Evolutionary conservation across 192 early-diverging fungal genomes (phyloP).

Genomic region (Coemansia erecta): DNA sequence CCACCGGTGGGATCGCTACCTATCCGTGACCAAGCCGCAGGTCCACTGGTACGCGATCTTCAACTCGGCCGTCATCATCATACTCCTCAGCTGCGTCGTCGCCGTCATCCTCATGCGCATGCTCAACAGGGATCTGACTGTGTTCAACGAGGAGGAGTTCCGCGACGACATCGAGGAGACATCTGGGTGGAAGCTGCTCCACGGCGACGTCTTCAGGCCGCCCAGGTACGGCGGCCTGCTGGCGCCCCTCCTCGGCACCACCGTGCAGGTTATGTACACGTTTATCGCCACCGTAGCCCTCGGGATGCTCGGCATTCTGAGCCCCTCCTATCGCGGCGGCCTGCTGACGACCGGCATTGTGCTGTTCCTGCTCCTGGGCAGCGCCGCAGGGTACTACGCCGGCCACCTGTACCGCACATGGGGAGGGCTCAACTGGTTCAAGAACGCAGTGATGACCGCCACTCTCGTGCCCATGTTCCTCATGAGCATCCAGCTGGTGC

Average conservation of each 20-base stretch:
- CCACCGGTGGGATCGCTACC: slow-evolving; percentile 67
- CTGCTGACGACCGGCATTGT: slow-evolving; percentile 57
- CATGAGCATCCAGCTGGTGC: slow-evolving; percentile 62
- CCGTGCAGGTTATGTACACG: slow-evolving; percentile 67
- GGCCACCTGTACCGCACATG: slow-evolving; percentile 70
- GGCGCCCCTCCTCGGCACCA: slow-evolving; percentile 70
- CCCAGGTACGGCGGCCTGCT: slow-evolving; percentile 63
- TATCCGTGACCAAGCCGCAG: slow-evolving; percentile 51
- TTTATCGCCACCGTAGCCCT: slow-evolving; percentile 54
- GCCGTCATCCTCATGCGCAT: slow-evolving; percentile 68
- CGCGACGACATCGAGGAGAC: slow-evolving; percentile 68
- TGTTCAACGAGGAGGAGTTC: slow-evolving; percentile 49
- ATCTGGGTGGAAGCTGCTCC: slow-evolving; percentile 73
- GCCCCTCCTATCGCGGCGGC: slow-evolving; percentile 65
- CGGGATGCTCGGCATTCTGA: slow-evolving; percentile 59
- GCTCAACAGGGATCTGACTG: slow-evolving; percentile 59
- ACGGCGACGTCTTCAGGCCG: slow-evolving; percentile 74
- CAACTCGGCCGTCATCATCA: slow-evolving; percentile 64
- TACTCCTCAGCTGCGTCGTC: slow-evolving; percentile 66
- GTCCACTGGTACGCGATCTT: slow-evolving; percentile 70
- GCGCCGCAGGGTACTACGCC: slow-evolving; percentile 65
- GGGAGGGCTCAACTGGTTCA: slow-evolving; percentile 66
- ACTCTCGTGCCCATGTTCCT: slow-evolving; percentile 58
- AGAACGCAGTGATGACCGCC: slow-evolving; percentile 65
- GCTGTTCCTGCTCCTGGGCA: slow-evolving; percentile 57